Conservation (phyloP, 2,329 filamentous ascomycete genomes). For the Ophiostoma sp. region DNA sequence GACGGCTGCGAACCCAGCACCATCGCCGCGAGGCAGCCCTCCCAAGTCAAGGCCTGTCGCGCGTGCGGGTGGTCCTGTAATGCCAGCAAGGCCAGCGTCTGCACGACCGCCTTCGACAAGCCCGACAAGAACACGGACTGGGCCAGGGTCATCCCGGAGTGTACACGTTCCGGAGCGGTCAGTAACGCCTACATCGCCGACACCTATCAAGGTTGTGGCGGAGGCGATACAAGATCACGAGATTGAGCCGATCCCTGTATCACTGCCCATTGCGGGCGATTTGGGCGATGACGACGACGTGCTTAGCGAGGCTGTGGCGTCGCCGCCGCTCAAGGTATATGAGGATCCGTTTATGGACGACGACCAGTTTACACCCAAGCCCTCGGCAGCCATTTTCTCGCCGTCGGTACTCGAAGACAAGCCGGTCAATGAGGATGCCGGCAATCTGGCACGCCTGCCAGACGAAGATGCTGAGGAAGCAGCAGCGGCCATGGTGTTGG, state of each 20-base stretch:
- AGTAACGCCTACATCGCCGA: slow-evolving; percentile 20
- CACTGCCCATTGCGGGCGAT: not conserved
- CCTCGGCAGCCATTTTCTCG: slow-evolving; percentile 41
- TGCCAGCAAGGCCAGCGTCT: slow-evolving; percentile 8
- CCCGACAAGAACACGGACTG: slow-evolving; percentile 15
- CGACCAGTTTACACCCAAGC: slow-evolving; percentile 44
- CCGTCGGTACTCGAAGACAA: slow-evolving; percentile 54
- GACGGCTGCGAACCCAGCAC: slow-evolving; percentile 25
- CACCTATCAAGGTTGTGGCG: slow-evolving; percentile 11
- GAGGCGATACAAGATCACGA: not conserved
- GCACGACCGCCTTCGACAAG: slow-evolving; percentile 10
- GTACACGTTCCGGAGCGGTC: slow-evolving; percentile 6
- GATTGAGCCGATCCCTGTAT: not conserved
- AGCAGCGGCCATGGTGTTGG: slow-evolving; percentile 14
- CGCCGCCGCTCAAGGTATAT: slow-evolving; percentile 50
- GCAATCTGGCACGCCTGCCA: slow-evolving; percentile 31
- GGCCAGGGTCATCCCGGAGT: not conserved
- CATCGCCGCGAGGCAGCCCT: slow-evolving; percentile 32
- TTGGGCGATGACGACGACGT: slow-evolving; percentile 20
- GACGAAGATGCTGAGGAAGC: slow-evolving; percentile 17
- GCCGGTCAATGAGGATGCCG: slow-evolving; percentile 53
- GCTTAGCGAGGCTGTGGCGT: slow-evolving; percentile 30
- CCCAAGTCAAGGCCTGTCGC: slow-evolving; percentile 30
- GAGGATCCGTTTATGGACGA: slow-evolving; percentile 54
- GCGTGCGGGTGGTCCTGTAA: slow-evolving; percentile 12